Conservation (phyloP, 2,329 filamentous ascomycete genomes). For the Trichoderma brevicompactum region DNA sequence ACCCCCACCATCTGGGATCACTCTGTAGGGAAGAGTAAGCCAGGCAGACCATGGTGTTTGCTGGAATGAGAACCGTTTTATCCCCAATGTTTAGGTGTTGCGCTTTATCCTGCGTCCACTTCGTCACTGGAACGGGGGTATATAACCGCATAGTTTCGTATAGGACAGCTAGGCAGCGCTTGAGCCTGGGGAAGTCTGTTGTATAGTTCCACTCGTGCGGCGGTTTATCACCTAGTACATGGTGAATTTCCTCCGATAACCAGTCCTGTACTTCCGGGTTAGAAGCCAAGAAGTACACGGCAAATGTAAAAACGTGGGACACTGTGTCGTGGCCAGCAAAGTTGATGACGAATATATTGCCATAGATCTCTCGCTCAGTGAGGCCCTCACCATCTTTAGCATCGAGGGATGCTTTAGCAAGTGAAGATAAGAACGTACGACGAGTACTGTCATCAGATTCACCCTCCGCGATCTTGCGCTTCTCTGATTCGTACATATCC, state of each 20-base stretch:
- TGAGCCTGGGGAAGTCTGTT: slow-evolving; percentile 46
- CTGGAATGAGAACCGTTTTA: slow-evolving; percentile 13
- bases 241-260: slow-evolving; percentile 47
- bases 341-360: slow-evolving; percentile 54
- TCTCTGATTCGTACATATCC: neutral
- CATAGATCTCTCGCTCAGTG: slow-evolving; percentile 51
- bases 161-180: slow-evolving; percentile 47
- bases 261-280: slow-evolving; percentile 51
- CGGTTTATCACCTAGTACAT: slow-evolving; percentile 4
- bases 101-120: slow-evolving; percentile 34
- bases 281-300: slow-evolving; percentile 49
- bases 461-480: neutral
- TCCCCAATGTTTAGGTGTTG: slow-evolving; percentile 19
- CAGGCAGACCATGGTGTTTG: slow-evolving; percentile 6
- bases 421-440: neutral
- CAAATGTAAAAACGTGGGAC: slow-evolving; percentile 49
- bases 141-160: slow-evolving; percentile 50
- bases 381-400: slow-evolving; percentile 32
- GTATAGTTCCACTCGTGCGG: slow-evolving; percentile 42
- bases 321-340: slow-evolving; percentile 58
- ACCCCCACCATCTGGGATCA: slow-evolving; percentile 21
- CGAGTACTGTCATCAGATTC: too few species aligned
- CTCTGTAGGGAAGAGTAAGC: slow-evolving; percentile 11
- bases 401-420: neutral
- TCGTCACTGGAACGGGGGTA: slow-evolving; percentile 38